A percentile compares a stretch with the other conserved stretches of the same genome.
phyloP scores from a whole-genome alignment of 208 protist species.

The Balamuthia mandrillaris region DNA sequence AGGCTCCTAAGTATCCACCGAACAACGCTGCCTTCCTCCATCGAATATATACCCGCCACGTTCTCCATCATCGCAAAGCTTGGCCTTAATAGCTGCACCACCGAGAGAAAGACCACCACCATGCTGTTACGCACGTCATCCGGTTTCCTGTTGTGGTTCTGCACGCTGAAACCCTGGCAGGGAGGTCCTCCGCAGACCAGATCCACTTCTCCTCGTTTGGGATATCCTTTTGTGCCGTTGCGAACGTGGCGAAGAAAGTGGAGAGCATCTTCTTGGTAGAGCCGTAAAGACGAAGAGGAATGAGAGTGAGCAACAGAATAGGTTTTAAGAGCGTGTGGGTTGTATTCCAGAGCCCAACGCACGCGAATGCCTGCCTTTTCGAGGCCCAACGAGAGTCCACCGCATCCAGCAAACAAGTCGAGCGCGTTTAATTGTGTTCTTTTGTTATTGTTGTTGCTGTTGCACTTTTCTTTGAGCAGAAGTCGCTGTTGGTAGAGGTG shows the following conservation, averaged over 20 bases:
- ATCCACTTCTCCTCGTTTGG: background rate
- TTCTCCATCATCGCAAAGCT: background rate
- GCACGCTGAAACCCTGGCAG: background rate
- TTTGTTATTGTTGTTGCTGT: background rate
- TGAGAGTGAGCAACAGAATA: background rate
- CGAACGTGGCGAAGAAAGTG: background rate
- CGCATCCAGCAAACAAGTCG: background rate
- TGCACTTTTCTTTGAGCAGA: background rate
- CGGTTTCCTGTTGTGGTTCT: background rate
- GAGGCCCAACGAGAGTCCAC: background rate
- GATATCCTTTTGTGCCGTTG: background rate
- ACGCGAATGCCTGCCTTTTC: background rate
- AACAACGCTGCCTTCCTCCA: background rate
- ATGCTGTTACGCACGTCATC: background rate
- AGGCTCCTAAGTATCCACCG: background rate
- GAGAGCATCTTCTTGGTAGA: no score
- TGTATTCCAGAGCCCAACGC: background rate
- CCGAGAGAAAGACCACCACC: background rate
- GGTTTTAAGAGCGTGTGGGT: background rate
- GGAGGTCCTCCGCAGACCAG: background rate
- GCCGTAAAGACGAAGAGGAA: background rate
- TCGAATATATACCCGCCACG: background rate
- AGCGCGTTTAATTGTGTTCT: background rate
- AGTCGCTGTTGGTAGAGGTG: no score
- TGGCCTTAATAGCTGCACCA: background rate